phyloP scores from a whole-genome alignment of 176 grass and related monocot species.

The Microstegium vimineum region DNA sequence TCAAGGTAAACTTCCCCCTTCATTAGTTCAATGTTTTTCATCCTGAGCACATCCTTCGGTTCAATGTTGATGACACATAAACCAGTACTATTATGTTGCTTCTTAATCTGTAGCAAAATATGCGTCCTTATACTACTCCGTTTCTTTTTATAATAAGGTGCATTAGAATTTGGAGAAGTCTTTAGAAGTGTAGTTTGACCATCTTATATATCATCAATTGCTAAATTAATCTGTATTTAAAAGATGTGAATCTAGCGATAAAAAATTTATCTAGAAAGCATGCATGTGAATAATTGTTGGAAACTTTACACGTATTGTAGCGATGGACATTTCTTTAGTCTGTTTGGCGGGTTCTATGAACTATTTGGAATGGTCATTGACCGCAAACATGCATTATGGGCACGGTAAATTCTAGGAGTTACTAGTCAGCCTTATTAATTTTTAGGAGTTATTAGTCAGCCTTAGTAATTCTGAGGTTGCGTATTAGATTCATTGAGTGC shows the following conservation, averaged over 20 bases:
- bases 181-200: neutral
- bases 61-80: neutral
- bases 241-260: too few relatives aligned
- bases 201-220: neutral
- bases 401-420: too few relatives aligned
- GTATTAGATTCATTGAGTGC: neutral
- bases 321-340: too few relatives aligned
- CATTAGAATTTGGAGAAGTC: neutral
- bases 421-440: too few relatives aligned
- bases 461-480: neutral
- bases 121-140: neutral
- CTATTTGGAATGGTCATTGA: too few relatives aligned
- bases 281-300: too few relatives aligned
- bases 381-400: too few relatives aligned
- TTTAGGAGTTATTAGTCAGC: conserved; percentile 20
- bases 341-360: too few relatives aligned
- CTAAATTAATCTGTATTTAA: too few relatives aligned
- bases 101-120: neutral
- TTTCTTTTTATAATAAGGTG: neutral
- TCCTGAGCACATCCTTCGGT: neutral
- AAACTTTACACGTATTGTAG: too few relatives aligned
- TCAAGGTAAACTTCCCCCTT: conserved; percentile 50
- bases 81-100: neutral
- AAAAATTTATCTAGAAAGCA: too few relatives aligned
- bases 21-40: neutral